Percentiles rank a stretch among this genome's conserved stretches.
phyloP scores from a whole-genome alignment of 2,329 filamentous ascomycete genomes.

The Trichoderma sp. region DNA sequence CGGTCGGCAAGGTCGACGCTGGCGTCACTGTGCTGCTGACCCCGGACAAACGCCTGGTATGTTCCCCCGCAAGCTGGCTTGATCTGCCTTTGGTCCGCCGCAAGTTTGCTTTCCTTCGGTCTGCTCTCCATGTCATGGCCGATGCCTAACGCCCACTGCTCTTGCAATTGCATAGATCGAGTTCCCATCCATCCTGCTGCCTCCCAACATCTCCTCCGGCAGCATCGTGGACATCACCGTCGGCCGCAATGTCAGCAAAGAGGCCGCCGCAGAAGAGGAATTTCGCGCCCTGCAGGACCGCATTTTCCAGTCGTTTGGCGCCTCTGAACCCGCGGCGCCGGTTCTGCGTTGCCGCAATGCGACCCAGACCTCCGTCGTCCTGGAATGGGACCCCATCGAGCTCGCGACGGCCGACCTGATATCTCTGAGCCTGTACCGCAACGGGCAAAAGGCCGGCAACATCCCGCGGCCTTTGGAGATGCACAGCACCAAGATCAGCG shows the following conservation, averaged over 20 bases:
- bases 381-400: slow-evolving; percentile 96
- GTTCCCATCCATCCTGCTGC: slow-evolving; percentile 95
- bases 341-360: slow-evolving; percentile 91
- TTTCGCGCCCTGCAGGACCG: slow-evolving; percentile 87
- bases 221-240: slow-evolving; percentile 98
- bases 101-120: too few species aligned
- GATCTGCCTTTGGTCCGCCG: background rate
- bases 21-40: slow-evolving; percentile 96
- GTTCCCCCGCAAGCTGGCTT: slow-evolving; percentile 41
- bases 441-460: slow-evolving; percentile 93
- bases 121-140: background rate
- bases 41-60: slow-evolving; percentile 92
- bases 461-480: slow-evolving; percentile 87
- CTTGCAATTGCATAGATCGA: slow-evolving; percentile 70
- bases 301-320: slow-evolving; percentile 85
- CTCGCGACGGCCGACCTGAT: slow-evolving; percentile 90
- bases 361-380: slow-evolving; percentile 95
- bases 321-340: slow-evolving; percentile 73
- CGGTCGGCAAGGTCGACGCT: slow-evolving; percentile 98
- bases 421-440: slow-evolving; percentile 87
- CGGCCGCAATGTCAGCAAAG: slow-evolving; percentile 78
- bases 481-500: slow-evolving; percentile 94
- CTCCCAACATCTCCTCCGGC: slow-evolving; percentile 90
- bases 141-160: background rate
- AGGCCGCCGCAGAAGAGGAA: slow-evolving; percentile 70